phyloP scores from a whole-genome alignment of 75 land plant genomes.

The Chamaecyparis obtusa region DNA sequence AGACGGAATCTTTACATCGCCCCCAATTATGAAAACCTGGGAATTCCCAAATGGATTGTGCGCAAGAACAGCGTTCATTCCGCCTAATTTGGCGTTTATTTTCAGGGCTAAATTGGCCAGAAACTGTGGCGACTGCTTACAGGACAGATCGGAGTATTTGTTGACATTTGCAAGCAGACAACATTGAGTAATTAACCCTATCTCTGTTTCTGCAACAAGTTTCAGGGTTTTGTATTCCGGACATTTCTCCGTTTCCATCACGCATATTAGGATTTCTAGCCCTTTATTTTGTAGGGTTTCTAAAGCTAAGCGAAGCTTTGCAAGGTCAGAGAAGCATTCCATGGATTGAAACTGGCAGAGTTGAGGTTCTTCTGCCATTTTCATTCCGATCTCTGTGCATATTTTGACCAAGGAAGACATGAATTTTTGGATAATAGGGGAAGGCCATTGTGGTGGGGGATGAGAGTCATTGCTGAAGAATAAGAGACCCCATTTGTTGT shows the following conservation, averaged over 20 bases:
- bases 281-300: not conserved
- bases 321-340: slow-evolving; percentile 13
- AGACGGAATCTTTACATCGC: slow-evolving; percentile 63
- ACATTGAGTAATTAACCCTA: slow-evolving; percentile 70
- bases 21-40: slow-evolving; percentile 49
- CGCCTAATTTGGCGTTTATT: slow-evolving; percentile 71
- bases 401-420: not conserved
- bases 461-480: slow-evolving; percentile 22
- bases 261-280: slow-evolving; percentile 30
- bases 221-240: slow-evolving; percentile 57
- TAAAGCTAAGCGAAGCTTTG: slow-evolving; percentile 16
- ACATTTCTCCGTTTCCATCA: slow-evolving; percentile 31
- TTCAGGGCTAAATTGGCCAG: slow-evolving; percentile 55
- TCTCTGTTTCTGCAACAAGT: slow-evolving; percentile 39
- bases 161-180: slow-evolving; percentile 24
- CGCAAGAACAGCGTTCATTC: slow-evolving; percentile 33
- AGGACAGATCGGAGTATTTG: not conserved
- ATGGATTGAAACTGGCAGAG: not conserved
- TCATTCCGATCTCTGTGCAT: slow-evolving; percentile 23
- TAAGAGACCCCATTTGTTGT: slow-evolving; percentile 41
- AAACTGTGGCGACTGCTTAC: slow-evolving; percentile 23
- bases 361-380: slow-evolving; percentile 14
- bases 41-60: not conserved
- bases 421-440: not conserved
- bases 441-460: not conserved